Base-by-base conservation (phyloP, 345 rosid genomes). In the Lenwebbia sp. region DNA sequence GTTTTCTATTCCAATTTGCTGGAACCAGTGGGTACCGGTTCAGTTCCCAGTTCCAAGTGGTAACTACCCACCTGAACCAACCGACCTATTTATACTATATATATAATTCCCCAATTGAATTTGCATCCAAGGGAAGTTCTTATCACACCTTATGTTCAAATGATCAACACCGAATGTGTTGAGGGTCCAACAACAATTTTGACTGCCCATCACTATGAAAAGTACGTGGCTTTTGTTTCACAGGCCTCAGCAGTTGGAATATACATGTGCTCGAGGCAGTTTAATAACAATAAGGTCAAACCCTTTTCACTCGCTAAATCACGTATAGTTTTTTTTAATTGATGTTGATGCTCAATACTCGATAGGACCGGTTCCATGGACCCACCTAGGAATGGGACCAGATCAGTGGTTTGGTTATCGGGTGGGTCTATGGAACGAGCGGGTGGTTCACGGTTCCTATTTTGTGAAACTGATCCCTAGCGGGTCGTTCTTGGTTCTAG, bases 221-320 rank as follows among this genome's bases (percentile, higher is more conserved):
- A 87, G 86, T 89, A 52, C 57, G 23, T 74, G 22, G 89, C 90
- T 12, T 47, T 57, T 87, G 53, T 83, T 78, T 65, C 89, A 8
- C 85, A 85, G 13, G 17, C 74, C 21, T 83, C 85, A 15, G 50
- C 85, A 3, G 65, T 89, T 7, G 81, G 86, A 50, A 84, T 90
- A 33, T 76, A 84, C 81, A 86, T 91, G 85, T 92, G 93, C 85
- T 86, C 44, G 75, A 87, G 92, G 87, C 93, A 91, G 88, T 78
- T 91, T 22, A 88, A 89, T 85, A 82, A 88, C 88, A 86, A 89
- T 60, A 90, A 83, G 84, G 65, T 92, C 33, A 90, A 88, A 83
- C 92, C 92, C 12, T 92, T 92, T 85, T 83, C 86, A 88, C 87
- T 92, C 51, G 87, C 90, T 53, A 90, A 92, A 86, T 78, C 91